Base-by-base conservation (phyloP, 1,284 basidiomycete species). In the Boletus sp. region DNA sequence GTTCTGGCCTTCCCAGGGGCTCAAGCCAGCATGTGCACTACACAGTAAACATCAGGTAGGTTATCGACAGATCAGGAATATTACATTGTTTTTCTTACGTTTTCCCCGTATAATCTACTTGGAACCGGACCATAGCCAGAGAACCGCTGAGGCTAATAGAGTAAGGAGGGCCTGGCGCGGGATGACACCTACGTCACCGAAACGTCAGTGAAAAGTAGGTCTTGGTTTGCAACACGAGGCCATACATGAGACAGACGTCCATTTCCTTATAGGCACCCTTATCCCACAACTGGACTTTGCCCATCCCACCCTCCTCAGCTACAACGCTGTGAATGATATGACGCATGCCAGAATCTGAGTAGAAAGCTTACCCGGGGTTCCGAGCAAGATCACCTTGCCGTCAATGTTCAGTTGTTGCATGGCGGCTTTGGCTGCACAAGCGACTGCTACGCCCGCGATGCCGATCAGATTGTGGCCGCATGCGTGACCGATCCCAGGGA, bases 391-490 rank as follows among this genome's bases (percentile, higher is more conserved):
- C n/a, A 91, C 76, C 46, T 76, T 82, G 8, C 86, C 88, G 0
- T 76, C 54, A 10, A 88, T 74, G 48, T 79, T 64, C 57, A 82
- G 75, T 46, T 76, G 69, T 54, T 78, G 67, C 54, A 90, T 71
- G 0, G 77, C 80, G 8, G 72, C 72, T 53, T 79, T 80, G 27
- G 82, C 71, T 0, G 78, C 81, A 42, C 84, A 70, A 1, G 85
- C 77, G 17, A 86, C 78, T 1, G 80, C 87, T 5, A 90, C 78
- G 12, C 87, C 88, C 46, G 72, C 62, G 35, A 90, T 85, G 4
- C 84, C 86, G 50, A 91, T 91, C 41, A 91, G 70, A 59, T 88
- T 90, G 64, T 91, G 87, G 5, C 87, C 88, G 55, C 88, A 89
- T 2, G 85, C 87, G 58, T 89, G 87, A 0, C 84, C 84, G 19